These are phyloP conservation scores for Penicillium sp. DNA, from an alignment of 2,329 filamentous ascomycete species.

Conservation along the genomic window DNA sequence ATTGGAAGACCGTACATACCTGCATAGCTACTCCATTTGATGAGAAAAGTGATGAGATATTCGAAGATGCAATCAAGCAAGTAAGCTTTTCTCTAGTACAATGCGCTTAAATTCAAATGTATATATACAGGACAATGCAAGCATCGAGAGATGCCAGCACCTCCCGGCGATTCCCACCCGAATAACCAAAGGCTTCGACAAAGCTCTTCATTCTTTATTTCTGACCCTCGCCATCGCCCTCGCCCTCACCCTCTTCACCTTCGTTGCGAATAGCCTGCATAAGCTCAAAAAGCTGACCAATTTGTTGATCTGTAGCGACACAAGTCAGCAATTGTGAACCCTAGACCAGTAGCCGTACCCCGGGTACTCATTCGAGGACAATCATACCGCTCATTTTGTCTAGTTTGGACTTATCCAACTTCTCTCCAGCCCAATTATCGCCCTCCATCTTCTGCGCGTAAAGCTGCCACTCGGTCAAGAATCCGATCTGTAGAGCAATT, in stretches of 20 bases:
- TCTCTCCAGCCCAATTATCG: slow-evolving; percentile 79
- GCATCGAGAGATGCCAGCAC: slow-evolving; percentile 11
- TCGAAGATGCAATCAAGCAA: not conserved
- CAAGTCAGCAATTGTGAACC: not conserved
- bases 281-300: slow-evolving; percentile 90
- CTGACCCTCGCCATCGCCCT: slow-evolving; percentile 36
- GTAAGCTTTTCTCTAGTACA: not conserved
- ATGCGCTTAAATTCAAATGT: slow-evolving; percentile 5
- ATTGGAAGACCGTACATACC: no score
- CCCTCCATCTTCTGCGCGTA: slow-evolving; percentile 93
- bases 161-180: slow-evolving; percentile 3
- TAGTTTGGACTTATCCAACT: slow-evolving; percentile 78
- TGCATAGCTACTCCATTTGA: no score
- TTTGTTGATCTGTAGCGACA: slow-evolving; percentile 71
- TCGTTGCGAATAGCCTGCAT: slow-evolving; percentile 74
- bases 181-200: not conserved
- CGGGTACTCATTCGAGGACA: not conserved
- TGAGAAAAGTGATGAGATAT: no score
- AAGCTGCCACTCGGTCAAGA: slow-evolving; percentile 92
- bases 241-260: slow-evolving; percentile 31
- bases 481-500: slow-evolving; percentile 68
- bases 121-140: slow-evolving; percentile 11
- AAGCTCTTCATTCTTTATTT: slow-evolving; percentile 6
- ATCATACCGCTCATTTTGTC: slow-evolving; percentile 88
- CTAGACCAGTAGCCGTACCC: not conserved